These are phyloP conservation scores for Ashbya aceris DNA, from an alignment of 1,139 yeast genomes.

Conservation along the genomic window DNA sequence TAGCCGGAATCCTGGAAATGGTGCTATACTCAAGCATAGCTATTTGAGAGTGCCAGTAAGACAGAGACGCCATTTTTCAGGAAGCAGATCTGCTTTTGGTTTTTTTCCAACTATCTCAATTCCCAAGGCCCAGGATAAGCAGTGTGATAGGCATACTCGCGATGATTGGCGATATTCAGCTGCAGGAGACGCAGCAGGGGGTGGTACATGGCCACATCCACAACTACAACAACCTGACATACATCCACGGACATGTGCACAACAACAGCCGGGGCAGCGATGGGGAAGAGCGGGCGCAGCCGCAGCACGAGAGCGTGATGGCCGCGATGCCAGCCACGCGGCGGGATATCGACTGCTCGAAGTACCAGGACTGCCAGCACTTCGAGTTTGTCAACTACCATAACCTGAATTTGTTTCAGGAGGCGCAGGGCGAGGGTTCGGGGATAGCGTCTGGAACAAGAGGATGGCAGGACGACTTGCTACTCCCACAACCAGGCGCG, in stretches of 20 bases:
- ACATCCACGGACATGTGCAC: conserved; percentile 63
- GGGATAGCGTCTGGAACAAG: not conserved
- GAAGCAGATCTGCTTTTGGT: too few species aligned
- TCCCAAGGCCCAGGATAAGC: too few species aligned
- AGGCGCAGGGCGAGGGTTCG: not conserved
- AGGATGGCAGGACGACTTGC: conserved; percentile 1
- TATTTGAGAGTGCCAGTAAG: too few species aligned
- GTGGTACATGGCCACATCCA: conserved; percentile 64
- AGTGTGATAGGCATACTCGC: too few species aligned
- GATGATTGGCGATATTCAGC: not conserved
- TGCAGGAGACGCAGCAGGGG: conserved; percentile 31
- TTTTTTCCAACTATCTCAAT: too few species aligned
- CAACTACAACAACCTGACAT: conserved; percentile 53
- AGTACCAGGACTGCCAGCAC: conserved; percentile 31
- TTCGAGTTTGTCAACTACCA: conserved; percentile 34
- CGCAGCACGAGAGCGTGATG: not conserved
- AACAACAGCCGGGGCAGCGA: conserved; percentile 15
- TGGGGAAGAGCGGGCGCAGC: not conserved
- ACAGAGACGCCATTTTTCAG: too few species aligned
- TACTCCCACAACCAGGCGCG: conserved; percentile 5
- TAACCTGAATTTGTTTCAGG: conserved; percentile 14
- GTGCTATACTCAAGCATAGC: too few species aligned
- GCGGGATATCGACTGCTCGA: conserved; percentile 6
- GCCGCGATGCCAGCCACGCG: not conserved
- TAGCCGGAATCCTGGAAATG: too few species aligned